Percentiles rank a stretch among this genome's conserved stretches.
Evolutionary conservation across 768 basidiomycete species (phyloP).

Genomic region (Lentinus brumalis): DNA sequence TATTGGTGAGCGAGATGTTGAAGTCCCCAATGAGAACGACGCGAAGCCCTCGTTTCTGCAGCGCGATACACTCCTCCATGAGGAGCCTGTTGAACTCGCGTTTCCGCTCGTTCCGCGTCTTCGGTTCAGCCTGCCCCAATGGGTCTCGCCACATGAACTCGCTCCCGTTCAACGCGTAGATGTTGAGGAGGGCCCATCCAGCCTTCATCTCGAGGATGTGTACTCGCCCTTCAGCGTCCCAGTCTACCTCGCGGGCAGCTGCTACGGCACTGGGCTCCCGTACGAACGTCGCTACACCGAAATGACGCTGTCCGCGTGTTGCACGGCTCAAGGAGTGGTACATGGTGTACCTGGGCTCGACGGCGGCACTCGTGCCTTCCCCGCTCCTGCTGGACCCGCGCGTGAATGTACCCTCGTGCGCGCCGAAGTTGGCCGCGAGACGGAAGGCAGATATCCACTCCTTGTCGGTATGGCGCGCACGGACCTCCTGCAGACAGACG

Average conservation of each 20-base stretch:
- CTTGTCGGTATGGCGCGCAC: constrained; percentile 25
- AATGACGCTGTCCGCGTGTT: constrained; percentile 25
- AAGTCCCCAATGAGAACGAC: constrained; percentile 30
- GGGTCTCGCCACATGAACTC: constrained; percentile 30
- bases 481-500: constrained; percentile 28
- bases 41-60: constrained; percentile 25
- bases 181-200: constrained; percentile 30
- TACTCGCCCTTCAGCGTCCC: constrained; percentile 29
- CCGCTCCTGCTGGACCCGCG: neutral
- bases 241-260: constrained; percentile 25
- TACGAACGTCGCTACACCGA: constrained; percentile 26
- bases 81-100: constrained; percentile 30
- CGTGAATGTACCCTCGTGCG: constrained; percentile 2
- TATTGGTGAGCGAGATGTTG: constrained; percentile 26
- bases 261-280: constrained; percentile 17
- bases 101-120: constrained; percentile 30
- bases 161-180: constrained; percentile 31
- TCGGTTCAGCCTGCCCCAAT: constrained; percentile 15
- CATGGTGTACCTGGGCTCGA: constrained; percentile 21
- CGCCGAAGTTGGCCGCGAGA: constrained; percentile 18
- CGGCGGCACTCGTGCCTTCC: neutral
- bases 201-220: constrained; percentile 27
- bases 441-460: constrained; percentile 25
- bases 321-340: constrained; percentile 26
- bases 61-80: constrained; percentile 21